Base-by-base conservation (phyloP, 306 rosid genomes). In the Lagenaria siceraria region DNA sequence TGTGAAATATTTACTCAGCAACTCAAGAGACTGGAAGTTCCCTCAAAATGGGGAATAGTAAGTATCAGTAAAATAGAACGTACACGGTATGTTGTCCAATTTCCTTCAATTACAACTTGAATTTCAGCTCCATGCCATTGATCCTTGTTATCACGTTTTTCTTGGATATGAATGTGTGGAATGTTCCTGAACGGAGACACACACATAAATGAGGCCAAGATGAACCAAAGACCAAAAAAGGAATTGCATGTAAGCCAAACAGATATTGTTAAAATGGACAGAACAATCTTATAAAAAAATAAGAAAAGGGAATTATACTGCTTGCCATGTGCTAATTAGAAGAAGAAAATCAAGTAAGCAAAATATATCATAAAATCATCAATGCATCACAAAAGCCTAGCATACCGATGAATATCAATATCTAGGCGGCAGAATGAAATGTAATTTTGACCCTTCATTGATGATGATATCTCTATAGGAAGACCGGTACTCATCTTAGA, bases 401-500 rank as follows among this genome's bases (percentile, higher is more conserved):
- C 93, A 74, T 92, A 94, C 97, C 85, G 81, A 81, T 90, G 96
- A 84, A 94, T 94, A 88, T 94, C 97, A 61, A 92, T 94, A 84
- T 92, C 98, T 83, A 94, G 92, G 88, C 95, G 84, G 89, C 95
- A 94, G 85, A 92, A 94, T 74, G 97, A 78, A 78, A 31, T 79
- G 78, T 86, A 90, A 83, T 52, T 87, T 87, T 90, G 98, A 74
- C 85, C 88, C 82, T 69, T 85, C 98, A 94, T 92, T 77, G 98
- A 85, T 64, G 98, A 94, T 52, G 85, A 83, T 71, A 94, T 90
- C 85, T 92, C 97, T 83, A 94, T 92, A 43, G 96, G 98, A 82
- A 94, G 98, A 73, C 98, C 96, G 0, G 98, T 92, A 82, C 98
- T 94, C 98, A 94, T 94, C 86, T 94, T 94, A 65, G 98, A 94